phyloP scores from a whole-genome alignment of 192 early-diverging fungal genomes.

The Podila clonocystis region DNA sequence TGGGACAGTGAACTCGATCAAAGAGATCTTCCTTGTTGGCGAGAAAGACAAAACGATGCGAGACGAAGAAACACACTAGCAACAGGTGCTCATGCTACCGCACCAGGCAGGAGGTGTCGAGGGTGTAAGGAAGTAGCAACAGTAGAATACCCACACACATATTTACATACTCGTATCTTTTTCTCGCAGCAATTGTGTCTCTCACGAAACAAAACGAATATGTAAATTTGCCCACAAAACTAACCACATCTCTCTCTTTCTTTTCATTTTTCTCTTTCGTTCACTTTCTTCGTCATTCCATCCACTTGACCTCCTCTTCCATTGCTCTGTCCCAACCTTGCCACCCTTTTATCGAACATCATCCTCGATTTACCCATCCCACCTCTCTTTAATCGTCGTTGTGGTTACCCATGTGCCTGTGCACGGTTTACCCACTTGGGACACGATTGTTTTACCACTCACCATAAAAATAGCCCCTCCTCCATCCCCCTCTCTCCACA shows the following conservation, averaged over 20 bases:
- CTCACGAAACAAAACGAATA: too few relatives aligned
- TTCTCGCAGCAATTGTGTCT: too few relatives aligned
- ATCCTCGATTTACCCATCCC: not conserved
- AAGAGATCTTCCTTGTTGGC: too few relatives aligned
- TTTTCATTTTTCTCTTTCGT: not conserved
- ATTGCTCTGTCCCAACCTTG: not conserved
- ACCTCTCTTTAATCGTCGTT: not conserved
- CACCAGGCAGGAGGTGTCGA: too few relatives aligned
- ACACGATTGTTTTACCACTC: not conserved
- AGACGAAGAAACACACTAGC: too few relatives aligned
- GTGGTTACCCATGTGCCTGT: not conserved
- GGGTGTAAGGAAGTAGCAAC: too few relatives aligned
- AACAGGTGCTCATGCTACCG: too few relatives aligned
- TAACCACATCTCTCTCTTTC: not conserved
- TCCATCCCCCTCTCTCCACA: too few relatives aligned
- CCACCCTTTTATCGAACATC: not conserved
- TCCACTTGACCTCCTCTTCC: not conserved
- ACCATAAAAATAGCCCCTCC: not conserved
- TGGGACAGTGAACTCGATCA: too few relatives aligned
- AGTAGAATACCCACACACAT: too few relatives aligned
- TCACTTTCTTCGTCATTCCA: not conserved
- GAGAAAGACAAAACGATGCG: too few relatives aligned
- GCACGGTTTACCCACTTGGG: conserved; percentile 1
- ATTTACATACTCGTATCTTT: too few relatives aligned
- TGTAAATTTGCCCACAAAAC: not conserved